Evolutionary conservation across 148 eudicot species (phyloP).

Genomic region (Silene uniflora): DNA sequence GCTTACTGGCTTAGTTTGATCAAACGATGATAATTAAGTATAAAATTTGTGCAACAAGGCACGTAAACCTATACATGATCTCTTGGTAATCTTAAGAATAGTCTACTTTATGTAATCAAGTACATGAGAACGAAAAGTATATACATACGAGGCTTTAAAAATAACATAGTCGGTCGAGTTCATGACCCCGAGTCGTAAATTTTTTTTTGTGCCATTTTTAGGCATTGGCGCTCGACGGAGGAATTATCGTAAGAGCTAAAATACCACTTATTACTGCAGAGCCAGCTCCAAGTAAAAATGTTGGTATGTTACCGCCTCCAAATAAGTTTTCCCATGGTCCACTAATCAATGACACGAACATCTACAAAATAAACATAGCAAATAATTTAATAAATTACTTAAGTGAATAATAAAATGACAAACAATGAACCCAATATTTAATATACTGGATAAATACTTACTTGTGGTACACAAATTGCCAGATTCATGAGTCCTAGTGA

Average conservation of each 20-base stretch:
- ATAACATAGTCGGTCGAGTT: neutral
- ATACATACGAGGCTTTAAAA: neutral
- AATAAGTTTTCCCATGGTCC: conserved; percentile 74
- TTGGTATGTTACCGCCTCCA: conserved; percentile 80
- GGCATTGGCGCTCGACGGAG: conserved; percentile 35
- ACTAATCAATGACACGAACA: conserved; percentile 59
- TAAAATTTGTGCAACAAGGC: too few relatives aligned
- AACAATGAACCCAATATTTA: neutral
- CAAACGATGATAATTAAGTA: too few relatives aligned
- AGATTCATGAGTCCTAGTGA: conserved; percentile 76
- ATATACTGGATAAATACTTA: conserved; percentile 15
- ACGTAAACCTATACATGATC: too few relatives aligned
- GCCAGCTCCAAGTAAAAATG: conserved; percentile 52
- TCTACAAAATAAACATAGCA: conserved; percentile 29
- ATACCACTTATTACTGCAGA: conserved; percentile 51
- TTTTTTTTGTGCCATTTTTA: neutral
- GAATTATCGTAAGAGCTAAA: conserved; percentile 31
- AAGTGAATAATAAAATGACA: neutral
- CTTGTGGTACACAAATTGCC: conserved; percentile 88
- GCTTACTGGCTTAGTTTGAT: too few relatives aligned
- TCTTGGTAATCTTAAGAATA: too few relatives aligned
- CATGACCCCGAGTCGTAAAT: neutral
- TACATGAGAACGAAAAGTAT: too few relatives aligned
- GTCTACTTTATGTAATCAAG: too few relatives aligned
- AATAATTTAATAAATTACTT: neutral